A percentile compares a stretch with the other conserved stretches of the same genome.
These are phyloP conservation scores for Patellaria atrata DNA, from an alignment of 495 filamentous ascomycete species.

Conservation along the genomic window DNA sequence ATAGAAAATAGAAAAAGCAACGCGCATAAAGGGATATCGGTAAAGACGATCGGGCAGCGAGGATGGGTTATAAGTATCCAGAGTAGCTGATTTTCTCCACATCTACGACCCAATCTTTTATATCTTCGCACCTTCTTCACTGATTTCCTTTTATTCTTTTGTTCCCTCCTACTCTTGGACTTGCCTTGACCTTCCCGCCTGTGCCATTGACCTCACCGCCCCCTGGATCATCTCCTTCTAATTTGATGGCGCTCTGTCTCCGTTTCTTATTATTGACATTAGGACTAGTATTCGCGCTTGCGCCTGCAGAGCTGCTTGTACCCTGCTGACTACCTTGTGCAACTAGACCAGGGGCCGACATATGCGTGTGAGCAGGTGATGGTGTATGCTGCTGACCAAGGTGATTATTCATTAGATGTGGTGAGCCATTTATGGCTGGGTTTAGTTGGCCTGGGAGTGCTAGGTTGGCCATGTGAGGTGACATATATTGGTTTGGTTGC, in stretches of 20 bases:
- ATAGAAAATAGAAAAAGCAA: no score
- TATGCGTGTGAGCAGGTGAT: slow-evolving; percentile 36
- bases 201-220: slow-evolving; percentile 21
- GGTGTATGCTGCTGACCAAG: no score
- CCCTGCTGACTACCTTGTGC: slow-evolving; percentile 61
- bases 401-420: slow-evolving; percentile 31
- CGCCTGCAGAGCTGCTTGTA: slow-evolving; percentile 42
- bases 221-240: slow-evolving; percentile 51
- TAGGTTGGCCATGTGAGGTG: slow-evolving; percentile 40
- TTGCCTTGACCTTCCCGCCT: slow-evolving; percentile 34
- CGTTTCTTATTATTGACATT: slow-evolving; percentile 65
- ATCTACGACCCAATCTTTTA: no score
- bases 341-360: slow-evolving; percentile 53
- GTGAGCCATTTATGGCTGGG: slow-evolving; percentile 32
- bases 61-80: no score
- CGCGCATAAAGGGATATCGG: no score
- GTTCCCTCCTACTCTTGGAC: slow-evolving; percentile 23
- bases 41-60: no score
- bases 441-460: slow-evolving; percentile 32
- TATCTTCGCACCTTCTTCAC: no score
- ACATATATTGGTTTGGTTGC: slow-evolving; percentile 35
- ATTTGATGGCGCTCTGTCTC: slow-evolving; percentile 61
- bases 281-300: slow-evolving; percentile 75
- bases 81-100: no score
- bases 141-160: slow-evolving; percentile 16